A percentile compares a stretch with the other conserved stretches of the same genome.
These are phyloP conservation scores for Senecio squalidus DNA, from an alignment of 140 eudicot genomes.

Conservation along the genomic window DNA sequence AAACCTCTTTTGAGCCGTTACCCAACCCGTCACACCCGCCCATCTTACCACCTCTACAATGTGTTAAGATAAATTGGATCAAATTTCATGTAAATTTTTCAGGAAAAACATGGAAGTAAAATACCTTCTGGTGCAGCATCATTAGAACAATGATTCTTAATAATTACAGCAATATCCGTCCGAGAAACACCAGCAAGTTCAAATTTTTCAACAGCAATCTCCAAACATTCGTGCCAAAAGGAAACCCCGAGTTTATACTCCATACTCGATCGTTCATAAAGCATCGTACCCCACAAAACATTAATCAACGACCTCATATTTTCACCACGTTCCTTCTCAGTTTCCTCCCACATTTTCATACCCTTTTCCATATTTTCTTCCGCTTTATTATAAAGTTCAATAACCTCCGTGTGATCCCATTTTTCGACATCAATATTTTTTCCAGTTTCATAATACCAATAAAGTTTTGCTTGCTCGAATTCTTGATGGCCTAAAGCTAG, in stretches of 20 bases:
- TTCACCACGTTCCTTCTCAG: constrained; percentile 42
- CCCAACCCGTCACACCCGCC: too few relatives aligned
- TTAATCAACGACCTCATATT: constrained; percentile 64
- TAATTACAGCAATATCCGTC: constrained; percentile 85
- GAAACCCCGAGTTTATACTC: constrained; percentile 83
- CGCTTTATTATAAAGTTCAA: constrained; percentile 66
- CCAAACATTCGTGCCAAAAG: constrained; percentile 89
- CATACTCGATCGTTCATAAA: constrained; percentile 91
- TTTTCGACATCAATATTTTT: constrained; percentile 42
- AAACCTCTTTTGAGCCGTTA: too few relatives aligned
- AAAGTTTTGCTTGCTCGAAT: constrained; percentile 85
- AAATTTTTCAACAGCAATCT: constrained; percentile 80
- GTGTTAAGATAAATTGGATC: too few relatives aligned
- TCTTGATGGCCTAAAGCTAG: constrained; percentile 81
- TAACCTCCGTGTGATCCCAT: constrained; percentile 54
- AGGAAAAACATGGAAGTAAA: constrained; percentile 1
- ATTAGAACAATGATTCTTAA: constrained; percentile 90
- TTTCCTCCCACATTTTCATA: constrained; percentile 70
- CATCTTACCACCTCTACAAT: too few relatives aligned
- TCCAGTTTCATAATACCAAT: constrained; percentile 72
- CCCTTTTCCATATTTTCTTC: constrained; percentile 90
- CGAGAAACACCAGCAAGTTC: constrained; percentile 82
- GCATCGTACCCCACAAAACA: constrained; percentile 83
- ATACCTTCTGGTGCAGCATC: constrained; percentile 68
- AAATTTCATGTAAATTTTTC: neutral